A percentile compares a stretch with the other conserved stretches of the same genome.
Evolutionary conservation across 768 basidiomycete genomes (phyloP).

Genomic region (Pleurotus cornucopiae): DNA sequence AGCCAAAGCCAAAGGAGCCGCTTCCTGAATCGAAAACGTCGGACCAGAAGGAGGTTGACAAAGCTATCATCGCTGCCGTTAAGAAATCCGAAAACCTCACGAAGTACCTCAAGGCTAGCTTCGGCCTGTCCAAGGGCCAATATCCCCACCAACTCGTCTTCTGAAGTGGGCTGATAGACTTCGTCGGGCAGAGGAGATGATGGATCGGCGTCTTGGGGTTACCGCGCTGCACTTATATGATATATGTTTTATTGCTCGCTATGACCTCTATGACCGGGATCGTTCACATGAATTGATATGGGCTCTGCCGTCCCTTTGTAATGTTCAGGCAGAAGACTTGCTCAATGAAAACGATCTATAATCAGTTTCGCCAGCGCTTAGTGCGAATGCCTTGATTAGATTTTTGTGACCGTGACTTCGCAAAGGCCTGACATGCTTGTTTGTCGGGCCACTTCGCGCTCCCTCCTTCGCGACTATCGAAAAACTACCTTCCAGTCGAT

Average conservation of each 20-base stretch:
- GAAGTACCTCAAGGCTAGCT: conserved; percentile 91
- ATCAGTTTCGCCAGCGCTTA: not conserved
- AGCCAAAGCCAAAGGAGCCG: conserved; percentile 83
- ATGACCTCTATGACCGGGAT: conserved; percentile 4
- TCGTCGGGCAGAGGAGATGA: conserved; percentile 14
- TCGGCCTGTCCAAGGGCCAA: conserved; percentile 95
- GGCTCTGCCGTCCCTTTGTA: conserved; percentile 3
- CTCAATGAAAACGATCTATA: not conserved
- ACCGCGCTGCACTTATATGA: conserved; percentile 11
- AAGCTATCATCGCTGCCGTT: conserved; percentile 72
- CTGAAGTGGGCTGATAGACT: conserved; percentile 35
- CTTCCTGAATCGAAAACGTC: conserved; percentile 83
- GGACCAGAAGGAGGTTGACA: conserved; percentile 89
- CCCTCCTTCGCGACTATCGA: not conserved
- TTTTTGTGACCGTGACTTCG: not conserved
- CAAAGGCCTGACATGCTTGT: not conserved
- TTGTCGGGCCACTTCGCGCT: conserved; percentile 1
- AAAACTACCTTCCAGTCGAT: not conserved
- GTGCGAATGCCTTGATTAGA: not conserved
- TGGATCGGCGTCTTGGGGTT: conserved; percentile 14
- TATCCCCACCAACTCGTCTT: conserved; percentile 93
- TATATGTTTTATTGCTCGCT: conserved; percentile 13
- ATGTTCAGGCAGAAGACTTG: not conserved
- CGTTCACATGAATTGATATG: conserved; percentile 5
- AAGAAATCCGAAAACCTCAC: conserved; percentile 88